Percentiles rank a stretch among this genome's conserved stretches.
phyloP scores from a whole-genome alignment of 345 rosid species.

The Microthlaspi erraticum region DNA sequence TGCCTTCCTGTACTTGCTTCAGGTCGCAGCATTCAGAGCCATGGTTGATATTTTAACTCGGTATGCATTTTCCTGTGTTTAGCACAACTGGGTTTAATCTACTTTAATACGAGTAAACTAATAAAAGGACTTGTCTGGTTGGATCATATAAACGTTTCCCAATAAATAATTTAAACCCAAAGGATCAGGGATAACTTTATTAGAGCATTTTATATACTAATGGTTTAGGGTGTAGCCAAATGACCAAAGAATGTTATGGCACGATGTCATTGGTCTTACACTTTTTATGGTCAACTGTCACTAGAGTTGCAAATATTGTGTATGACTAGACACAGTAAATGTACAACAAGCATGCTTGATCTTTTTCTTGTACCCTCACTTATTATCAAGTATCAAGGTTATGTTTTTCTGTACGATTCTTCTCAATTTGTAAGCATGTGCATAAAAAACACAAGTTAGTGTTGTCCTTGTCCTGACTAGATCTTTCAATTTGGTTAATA shows the following conservation, averaged over 20 bases:
- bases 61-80: constrained; percentile 49
- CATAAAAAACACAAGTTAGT: background rate
- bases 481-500: constrained; percentile 47
- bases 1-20: constrained; percentile 46
- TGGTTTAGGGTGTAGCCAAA: constrained; percentile 17
- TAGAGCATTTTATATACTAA: background rate
- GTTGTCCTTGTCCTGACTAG: constrained; percentile 29
- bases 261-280: constrained; percentile 25
- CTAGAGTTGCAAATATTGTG: constrained; percentile 35
- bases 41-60: constrained; percentile 97
- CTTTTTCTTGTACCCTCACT: background rate
- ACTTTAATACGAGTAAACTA: background rate
- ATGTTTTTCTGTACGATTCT: constrained; percentile 10
- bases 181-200: background rate
- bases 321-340: constrained; percentile 19
- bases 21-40: constrained; percentile 99
- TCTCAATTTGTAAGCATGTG: background rate
- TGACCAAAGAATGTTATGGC: constrained; percentile 6
- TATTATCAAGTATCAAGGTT: background rate
- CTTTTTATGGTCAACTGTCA: constrained; percentile 22
- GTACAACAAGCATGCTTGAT: constrained; percentile 14
- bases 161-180: background rate
- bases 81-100: constrained; percentile 7
- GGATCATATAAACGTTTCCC: constrained; percentile 2
- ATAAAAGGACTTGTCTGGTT: constrained; percentile 14